phyloP scores from a whole-genome alignment of 371 early-diverging fungal species.

The Mortierella sp. region DNA sequence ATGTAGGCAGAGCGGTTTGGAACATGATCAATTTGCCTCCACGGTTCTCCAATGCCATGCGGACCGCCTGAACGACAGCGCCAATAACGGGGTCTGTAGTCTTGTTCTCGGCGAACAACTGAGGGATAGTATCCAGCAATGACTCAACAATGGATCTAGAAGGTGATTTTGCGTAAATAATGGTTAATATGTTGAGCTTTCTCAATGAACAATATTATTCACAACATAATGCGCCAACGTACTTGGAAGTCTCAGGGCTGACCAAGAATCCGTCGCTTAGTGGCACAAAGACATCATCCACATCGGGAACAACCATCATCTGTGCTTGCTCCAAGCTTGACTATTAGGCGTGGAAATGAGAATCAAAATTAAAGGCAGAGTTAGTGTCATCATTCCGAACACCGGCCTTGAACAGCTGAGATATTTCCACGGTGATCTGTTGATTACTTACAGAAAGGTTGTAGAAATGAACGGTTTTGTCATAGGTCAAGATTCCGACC shows the following conservation, averaged over 20 bases:
- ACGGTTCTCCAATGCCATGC: slow-evolving; percentile 78
- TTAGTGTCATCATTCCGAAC: neutral
- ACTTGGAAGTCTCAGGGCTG: slow-evolving; percentile 79
- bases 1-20: slow-evolving; percentile 87
- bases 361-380: neutral
- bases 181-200: neutral
- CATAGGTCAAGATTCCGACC: slow-evolving; percentile 94
- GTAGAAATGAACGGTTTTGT: slow-evolving; percentile 95
- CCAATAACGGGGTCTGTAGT: slow-evolving; percentile 85
- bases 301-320: slow-evolving; percentile 97
- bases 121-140: slow-evolving; percentile 86
- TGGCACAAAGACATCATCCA: slow-evolving; percentile 94
- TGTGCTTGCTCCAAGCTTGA: slow-evolving; percentile 85
- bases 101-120: slow-evolving; percentile 84
- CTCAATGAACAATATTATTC: neutral
- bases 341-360: slow-evolving; percentile 49
- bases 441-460: slow-evolving; percentile 78
- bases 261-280: slow-evolving; percentile 90
- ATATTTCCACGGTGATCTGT: neutral
- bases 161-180: neutral
- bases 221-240: neutral
- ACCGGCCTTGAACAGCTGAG: neutral
- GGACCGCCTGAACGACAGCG: slow-evolving; percentile 85
- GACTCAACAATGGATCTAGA: slow-evolving; percentile 78
- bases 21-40: slow-evolving; percentile 93